Evolutionary conservation across 2,329 filamentous ascomycete species (phyloP).

Genomic region (Pyricularia sp.): DNA sequence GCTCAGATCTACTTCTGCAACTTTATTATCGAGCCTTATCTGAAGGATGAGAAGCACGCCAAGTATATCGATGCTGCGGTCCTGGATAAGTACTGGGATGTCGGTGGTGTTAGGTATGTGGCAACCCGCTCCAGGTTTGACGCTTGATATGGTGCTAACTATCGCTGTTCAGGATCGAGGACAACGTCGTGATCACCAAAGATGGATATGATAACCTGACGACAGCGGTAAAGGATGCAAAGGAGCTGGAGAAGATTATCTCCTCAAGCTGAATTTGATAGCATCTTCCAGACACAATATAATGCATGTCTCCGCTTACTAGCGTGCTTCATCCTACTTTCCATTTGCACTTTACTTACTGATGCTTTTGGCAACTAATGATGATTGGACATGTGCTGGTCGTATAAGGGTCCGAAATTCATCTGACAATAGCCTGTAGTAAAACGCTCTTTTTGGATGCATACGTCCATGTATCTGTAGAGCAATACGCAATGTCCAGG

Average conservation of each 20-base stretch:
- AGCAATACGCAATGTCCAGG: too few species aligned
- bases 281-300: not conserved
- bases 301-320: not conserved
- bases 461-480: not conserved
- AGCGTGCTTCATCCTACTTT: not conserved
- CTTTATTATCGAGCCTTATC: slow-evolving; percentile 74
- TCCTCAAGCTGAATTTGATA: slow-evolving; percentile 8
- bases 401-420: not conserved
- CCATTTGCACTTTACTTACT: not conserved
- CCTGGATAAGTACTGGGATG: slow-evolving; percentile 68
- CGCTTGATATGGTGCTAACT: not conserved
- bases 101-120: slow-evolving; percentile 56
- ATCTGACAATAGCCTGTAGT: too few species aligned
- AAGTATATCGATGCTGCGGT: slow-evolving; percentile 66
- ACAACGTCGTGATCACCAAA: slow-evolving; percentile 51
- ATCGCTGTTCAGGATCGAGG: slow-evolving; percentile 33
- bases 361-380: not conserved
- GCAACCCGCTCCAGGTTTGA: slow-evolving; percentile 9
- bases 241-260: slow-evolving; percentile 43
- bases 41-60: slow-evolving; percentile 56
- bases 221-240: slow-evolving; percentile 48
- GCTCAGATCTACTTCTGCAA: slow-evolving; percentile 72
- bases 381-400: not conserved
- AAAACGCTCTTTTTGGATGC: not conserved
- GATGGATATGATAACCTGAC: slow-evolving; percentile 52